phyloP scores from a whole-genome alignment of 2,329 filamentous ascomycete genomes.

The Lachnellula hyalina region DNA sequence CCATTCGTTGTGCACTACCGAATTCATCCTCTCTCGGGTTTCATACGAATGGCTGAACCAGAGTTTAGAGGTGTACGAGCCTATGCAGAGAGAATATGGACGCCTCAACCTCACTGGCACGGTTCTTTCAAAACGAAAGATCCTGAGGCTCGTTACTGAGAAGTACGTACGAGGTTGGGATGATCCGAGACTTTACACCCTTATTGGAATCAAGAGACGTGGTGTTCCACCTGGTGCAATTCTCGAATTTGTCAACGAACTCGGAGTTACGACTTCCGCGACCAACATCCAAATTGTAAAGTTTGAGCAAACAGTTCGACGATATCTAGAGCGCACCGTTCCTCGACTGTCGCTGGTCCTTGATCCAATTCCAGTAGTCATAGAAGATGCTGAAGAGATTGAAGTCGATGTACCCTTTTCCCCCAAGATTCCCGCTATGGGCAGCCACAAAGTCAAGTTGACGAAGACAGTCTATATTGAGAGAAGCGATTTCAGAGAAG shows the following conservation, averaged over 20 bases:
- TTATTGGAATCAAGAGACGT: constrained; percentile 76
- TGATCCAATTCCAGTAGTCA: constrained; percentile 76
- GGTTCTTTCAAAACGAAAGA: constrained; percentile 79
- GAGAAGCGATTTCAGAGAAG: constrained; percentile 69
- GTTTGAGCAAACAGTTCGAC: constrained; percentile 81
- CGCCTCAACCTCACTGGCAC: constrained; percentile 78
- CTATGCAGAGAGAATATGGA: constrained; percentile 87
- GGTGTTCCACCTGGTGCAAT: constrained; percentile 86
- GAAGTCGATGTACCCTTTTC: constrained; percentile 73
- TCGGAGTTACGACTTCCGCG: constrained; percentile 79
- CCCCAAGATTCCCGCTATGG: constrained; percentile 68
- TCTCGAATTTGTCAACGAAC: constrained; percentile 82
- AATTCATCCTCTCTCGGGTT: constrained; percentile 78
- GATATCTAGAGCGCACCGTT: constrained; percentile 82
- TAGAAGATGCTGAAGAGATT: constrained; percentile 70
- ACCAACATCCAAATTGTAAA: constrained; percentile 73
- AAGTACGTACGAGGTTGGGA: constrained; percentile 84
- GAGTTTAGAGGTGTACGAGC: constrained; percentile 74
- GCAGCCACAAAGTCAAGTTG: constrained; percentile 55
- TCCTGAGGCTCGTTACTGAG: constrained; percentile 71
- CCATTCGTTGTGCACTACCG: constrained; percentile 87
- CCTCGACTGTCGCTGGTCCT: constrained; percentile 86
- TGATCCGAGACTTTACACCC: constrained; percentile 82
- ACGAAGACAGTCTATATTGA: constrained; percentile 84
- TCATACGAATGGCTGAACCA: constrained; percentile 91